Percentiles rank a stretch among this genome's conserved stretches.
These are phyloP conservation scores for Wickerhamiella azyma DNA, from an alignment of 805 yeast genomes.

Conservation along the genomic window DNA sequence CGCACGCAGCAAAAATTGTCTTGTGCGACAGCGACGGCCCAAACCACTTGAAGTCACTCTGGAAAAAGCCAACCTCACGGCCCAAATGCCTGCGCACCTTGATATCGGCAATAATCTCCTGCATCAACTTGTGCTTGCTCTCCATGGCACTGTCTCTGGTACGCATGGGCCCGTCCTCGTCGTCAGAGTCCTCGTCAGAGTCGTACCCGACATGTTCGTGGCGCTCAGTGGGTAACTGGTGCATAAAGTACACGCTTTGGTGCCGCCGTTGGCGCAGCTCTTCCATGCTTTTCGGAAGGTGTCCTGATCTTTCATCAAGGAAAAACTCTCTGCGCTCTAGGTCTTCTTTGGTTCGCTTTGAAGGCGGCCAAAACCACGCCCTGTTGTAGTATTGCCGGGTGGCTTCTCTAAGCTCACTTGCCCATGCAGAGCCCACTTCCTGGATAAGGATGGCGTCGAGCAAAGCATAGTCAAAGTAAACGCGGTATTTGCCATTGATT, in stretches of 20 bases:
- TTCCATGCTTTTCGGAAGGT: neutral
- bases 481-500: slow-evolving; percentile 7
- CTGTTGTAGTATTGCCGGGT: neutral
- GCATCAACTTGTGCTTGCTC: neutral
- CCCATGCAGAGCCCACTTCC: slow-evolving; percentile 1
- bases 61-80: neutral
- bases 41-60: slow-evolving; percentile 8
- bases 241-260: neutral
- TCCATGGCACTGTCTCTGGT: neutral
- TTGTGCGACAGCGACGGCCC: slow-evolving; percentile 5
- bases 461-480: neutral
- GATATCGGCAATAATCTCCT: neutral
- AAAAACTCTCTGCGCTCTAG: neutral
- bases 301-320: neutral
- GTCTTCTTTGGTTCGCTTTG: neutral
- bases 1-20: neutral
- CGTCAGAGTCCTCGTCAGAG: neutral
- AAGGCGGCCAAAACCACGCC: neutral
- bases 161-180: neutral
- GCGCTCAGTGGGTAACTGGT: neutral
- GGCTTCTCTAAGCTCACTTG: neutral
- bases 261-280: neutral
- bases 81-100: neutral
- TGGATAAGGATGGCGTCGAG: neutral
- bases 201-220: neutral